Evolutionary conservation across 75 land plant species (phyloP), one percentile per base, ranked within the genome.

Genomic region (Azolla pinnata): DNA sequence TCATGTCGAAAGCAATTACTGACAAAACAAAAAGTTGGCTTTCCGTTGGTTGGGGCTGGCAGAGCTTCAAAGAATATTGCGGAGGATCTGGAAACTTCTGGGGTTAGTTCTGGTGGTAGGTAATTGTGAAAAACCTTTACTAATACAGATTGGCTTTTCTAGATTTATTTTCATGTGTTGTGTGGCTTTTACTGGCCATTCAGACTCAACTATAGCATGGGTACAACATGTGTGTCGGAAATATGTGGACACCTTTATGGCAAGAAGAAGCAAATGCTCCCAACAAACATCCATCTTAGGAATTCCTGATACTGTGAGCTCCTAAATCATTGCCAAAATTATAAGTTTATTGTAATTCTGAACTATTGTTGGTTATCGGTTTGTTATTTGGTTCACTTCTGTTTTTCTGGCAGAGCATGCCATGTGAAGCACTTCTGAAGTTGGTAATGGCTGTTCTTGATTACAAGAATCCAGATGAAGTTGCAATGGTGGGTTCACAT

Each of bases 391-490:
- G n/a, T 18, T 14, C 17, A 18, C 2, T 46, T 46, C 17, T 17
- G n/a, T 46, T 46, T 46, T 17, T 18, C n/a, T 2, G 17, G 26
- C 54, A 57, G 59, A 57, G 46, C 44, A 4, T 45, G 23, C 50
- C 54, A 21, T 49, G 33, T 21, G 45, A 67, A 42, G 33, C 45
- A 1, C 54, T 67, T 16, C 40, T 28, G 17, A 67, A 50, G 23
- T 27, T 67, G 2, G 66, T 67, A 5, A 61, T 59, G 20, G 32
- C 27, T 62, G 58, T 67, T 24, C 63, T 67, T 48, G 34, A 34
- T 49, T 53, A 67, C 34, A 67, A 47, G 53, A 59, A 63, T 29
- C 66, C 54, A 54, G 69, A 67, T 21, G 69, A 61, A 65, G 30
- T 65, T 26, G 59, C 69, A 9, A 61, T 67, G 69, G 69, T 67